These are phyloP conservation scores for Phoma herbarum DNA, from an alignment of 2,329 filamentous ascomycete species.

Conservation along the genomic window DNA sequence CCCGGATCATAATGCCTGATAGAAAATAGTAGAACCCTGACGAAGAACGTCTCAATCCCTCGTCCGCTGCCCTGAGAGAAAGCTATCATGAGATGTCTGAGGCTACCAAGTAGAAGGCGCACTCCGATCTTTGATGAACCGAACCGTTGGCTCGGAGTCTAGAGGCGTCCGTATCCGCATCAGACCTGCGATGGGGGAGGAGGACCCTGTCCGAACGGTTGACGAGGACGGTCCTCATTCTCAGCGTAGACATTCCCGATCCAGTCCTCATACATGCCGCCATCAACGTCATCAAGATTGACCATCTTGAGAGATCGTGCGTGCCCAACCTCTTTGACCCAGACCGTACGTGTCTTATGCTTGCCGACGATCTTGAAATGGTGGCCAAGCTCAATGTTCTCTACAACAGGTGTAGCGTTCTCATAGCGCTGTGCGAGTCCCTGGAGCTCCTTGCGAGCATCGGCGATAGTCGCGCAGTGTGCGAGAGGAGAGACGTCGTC, in stretches of 20 bases:
- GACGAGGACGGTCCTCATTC: neutral
- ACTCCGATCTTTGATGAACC: too few relatives aligned
- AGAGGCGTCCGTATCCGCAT: too few relatives aligned
- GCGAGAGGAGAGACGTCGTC: neutral
- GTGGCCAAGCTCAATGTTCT: neutral
- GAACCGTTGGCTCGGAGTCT: too few relatives aligned
- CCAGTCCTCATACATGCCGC: neutral
- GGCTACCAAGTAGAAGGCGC: too few relatives aligned
- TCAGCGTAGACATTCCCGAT: neutral
- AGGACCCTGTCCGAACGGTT: too few relatives aligned
- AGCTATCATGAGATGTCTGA: too few relatives aligned
- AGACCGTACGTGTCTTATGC: neutral
- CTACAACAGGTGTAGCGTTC: neutral
- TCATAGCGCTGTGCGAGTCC: neutral
- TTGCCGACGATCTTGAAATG: neutral
- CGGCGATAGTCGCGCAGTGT: neutral
- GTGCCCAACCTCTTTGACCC: neutral
- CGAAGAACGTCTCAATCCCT: too few relatives aligned
- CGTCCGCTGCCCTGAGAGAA: too few relatives aligned
- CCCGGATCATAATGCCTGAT: too few relatives aligned
- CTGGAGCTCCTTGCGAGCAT: neutral
- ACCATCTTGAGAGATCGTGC: neutral
- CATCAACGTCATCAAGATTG: neutral
- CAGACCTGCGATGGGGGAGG: too few relatives aligned
- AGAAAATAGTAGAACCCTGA: too few relatives aligned